Evolutionary conservation across 768 basidiomycete genomes (phyloP).

Genomic region (Tylopilus rubrobrunneus): DNA sequence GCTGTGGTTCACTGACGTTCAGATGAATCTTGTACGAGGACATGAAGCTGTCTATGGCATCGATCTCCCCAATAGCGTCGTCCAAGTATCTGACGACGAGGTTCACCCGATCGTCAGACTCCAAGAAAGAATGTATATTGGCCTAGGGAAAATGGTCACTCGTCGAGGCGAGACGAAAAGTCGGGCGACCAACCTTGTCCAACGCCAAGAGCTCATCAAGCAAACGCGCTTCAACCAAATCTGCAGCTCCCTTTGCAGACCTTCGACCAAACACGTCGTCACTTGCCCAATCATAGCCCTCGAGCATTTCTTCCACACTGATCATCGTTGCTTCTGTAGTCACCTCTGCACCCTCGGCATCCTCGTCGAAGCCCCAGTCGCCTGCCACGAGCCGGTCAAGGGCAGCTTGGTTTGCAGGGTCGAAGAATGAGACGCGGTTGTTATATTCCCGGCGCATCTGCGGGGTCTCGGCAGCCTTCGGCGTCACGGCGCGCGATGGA

Average conservation of each 20-base stretch:
- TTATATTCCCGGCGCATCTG: conserved; percentile 54
- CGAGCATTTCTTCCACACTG: conserved; percentile 97
- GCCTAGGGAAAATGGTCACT: conserved; percentile 42
- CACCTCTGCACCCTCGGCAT: conserved; percentile 61
- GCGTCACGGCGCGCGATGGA: conserved; percentile 26
- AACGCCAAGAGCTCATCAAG: conserved; percentile 88
- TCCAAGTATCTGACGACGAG: conserved; percentile 87
- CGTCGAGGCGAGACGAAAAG: conserved; percentile 1
- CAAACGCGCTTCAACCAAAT: conserved; percentile 87
- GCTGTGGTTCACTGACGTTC: conserved; percentile 55
- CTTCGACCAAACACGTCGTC: conserved; percentile 69
- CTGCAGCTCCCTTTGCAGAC: conserved; percentile 69
- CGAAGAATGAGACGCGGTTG: conserved; percentile 77
- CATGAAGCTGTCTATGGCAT: conserved; percentile 84
- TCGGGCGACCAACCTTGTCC: conserved; percentile 64
- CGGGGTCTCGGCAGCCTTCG: conserved; percentile 30
- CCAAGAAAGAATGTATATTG: conserved; percentile 95
- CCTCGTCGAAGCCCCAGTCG: conserved; percentile 43
- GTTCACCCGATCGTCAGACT: conserved; percentile 88
- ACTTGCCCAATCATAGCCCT: conserved; percentile 96
- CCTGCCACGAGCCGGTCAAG: conserved; percentile 66
- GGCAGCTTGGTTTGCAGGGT: conserved; percentile 69
- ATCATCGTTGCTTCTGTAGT: conserved; percentile 77
- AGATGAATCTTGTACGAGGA: conserved; percentile 96
- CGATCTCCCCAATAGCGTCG: conserved; percentile 82